Percentiles rank a stretch among this genome's conserved stretches.
phyloP scores from a whole-genome alignment of 2,329 filamentous ascomycete species.

The Sporothrix brasiliensis region DNA sequence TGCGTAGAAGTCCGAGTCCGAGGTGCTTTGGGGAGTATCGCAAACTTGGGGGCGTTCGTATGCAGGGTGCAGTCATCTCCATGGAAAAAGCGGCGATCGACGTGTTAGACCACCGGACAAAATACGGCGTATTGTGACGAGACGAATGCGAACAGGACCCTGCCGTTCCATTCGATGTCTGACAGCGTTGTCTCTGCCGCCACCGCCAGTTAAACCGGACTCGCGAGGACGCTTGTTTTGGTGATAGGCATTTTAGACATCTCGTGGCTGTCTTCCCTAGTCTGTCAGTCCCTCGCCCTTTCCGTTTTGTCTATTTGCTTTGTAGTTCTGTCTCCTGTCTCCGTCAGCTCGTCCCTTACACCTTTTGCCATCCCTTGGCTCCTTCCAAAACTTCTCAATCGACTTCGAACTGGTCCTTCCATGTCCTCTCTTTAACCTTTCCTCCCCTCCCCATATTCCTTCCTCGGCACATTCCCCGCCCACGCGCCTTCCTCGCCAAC shows the following conservation, averaged over 20 bases:
- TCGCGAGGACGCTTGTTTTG: conserved; percentile 7
- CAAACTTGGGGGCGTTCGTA: not conserved
- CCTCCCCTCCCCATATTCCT: conserved; percentile 9
- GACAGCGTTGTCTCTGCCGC: not conserved
- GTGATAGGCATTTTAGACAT: conserved; percentile 18
- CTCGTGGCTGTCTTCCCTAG: not conserved
- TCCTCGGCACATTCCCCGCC: conserved; percentile 21
- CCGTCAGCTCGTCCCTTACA: conserved; percentile 4
- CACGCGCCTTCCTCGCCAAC: conserved; percentile 2
- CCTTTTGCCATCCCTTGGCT: conserved; percentile 8
- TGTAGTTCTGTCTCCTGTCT: not conserved
- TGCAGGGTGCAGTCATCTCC: not conserved
- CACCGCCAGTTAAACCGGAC: not conserved
- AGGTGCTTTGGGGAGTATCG: not conserved
- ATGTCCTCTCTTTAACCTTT: not conserved
- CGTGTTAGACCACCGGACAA: not conserved
- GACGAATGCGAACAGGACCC: conserved; percentile 2
- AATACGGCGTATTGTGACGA: conserved; percentile 7
- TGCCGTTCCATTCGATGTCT: conserved; percentile 11
- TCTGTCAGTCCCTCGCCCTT: not conserved
- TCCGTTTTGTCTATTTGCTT: conserved; percentile 14
- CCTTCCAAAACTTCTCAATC: not conserved
- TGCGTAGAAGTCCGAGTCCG: not conserved
- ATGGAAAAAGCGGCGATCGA: not conserved
- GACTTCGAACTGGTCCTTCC: not conserved